Base-by-base conservation (phyloP, 352 stramenopile genomes). In the Pythium plurisporium region DNA sequence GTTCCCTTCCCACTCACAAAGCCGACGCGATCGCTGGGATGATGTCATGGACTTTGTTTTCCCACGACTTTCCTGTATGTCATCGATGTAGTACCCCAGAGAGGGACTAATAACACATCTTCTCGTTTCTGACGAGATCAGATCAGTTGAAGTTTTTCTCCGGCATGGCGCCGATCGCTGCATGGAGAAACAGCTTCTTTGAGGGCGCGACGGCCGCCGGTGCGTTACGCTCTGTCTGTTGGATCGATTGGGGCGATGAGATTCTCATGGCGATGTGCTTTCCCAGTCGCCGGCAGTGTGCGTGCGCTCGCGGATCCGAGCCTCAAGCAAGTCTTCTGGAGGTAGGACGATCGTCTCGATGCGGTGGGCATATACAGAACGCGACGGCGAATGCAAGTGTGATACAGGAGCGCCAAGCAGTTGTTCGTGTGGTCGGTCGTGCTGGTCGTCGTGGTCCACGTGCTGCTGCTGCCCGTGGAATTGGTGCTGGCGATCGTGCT, bases 381-480 rank as follows among this genome's bases (percentile, higher is more conserved):
- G 38, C 7, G 19, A 25, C n/a, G 20, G 7, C 38, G 4, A 11
- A 5, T 42, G 6, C 11, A 17, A 8, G 36, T 11, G 45, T 11
- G 31, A 31, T 56, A 19, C 12, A 88, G 78, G 54, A 70, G 62
- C 14, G 72, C 79, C 38, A 79, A 84, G 60, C 34, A 67, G 40
- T 57, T 89, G 47, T 58, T 87, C 45, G 49, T 80, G 30, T 69
- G 73, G 67, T 73, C 76, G 27, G n/a, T 73, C n/a, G 73, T 75
- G 60, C 64, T 87, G 26, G 70, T 82, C n/a, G 63, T 56, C 22
- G 34, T 85, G 26, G 40, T 87, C 51, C 74, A 79, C 40, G 23
- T 67, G 17, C 31, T 87, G 20, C 48, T 89, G 25, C 58, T 82
- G 53, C 79, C 79, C n/a, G 44, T 87, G 41, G 79, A 89, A 52